Evolutionary conservation across 306 rosid species (phyloP).

Genomic region (Carpinus fangiana): DNA sequence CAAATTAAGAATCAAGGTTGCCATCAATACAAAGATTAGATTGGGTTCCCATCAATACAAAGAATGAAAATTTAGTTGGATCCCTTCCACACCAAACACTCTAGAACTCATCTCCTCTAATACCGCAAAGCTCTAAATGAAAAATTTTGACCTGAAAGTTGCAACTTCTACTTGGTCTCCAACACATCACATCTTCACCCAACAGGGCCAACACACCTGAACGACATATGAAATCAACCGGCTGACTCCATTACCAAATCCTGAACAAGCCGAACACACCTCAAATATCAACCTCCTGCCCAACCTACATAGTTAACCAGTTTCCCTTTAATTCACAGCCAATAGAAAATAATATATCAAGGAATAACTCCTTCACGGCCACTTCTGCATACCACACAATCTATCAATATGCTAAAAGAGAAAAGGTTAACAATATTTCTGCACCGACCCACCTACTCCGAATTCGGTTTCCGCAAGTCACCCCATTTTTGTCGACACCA

Average conservation of each 20-base stretch:
- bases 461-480: background rate
- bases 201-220: background rate
- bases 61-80: background rate
- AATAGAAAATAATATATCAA: background rate
- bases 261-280: background rate
- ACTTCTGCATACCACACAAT: background rate
- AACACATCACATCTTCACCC: background rate
- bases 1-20: too few species aligned
- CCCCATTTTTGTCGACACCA: background rate
- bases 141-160: background rate
- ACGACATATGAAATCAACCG: background rate
- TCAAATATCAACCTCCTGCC: background rate
- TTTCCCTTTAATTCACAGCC: background rate
- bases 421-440: background rate
- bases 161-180: background rate
- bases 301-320: background rate
- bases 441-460: background rate
- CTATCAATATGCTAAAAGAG: background rate
- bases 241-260: background rate
- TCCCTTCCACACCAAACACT: background rate
- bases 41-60: background rate
- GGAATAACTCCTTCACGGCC: background rate
- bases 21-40: background rate
- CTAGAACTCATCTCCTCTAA: background rate
- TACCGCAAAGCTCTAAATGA: background rate